Evolutionary conservation across 108 stramenopile genomes (phyloP).

Genomic region (Pseudonitzschia delicatissima): DNA sequence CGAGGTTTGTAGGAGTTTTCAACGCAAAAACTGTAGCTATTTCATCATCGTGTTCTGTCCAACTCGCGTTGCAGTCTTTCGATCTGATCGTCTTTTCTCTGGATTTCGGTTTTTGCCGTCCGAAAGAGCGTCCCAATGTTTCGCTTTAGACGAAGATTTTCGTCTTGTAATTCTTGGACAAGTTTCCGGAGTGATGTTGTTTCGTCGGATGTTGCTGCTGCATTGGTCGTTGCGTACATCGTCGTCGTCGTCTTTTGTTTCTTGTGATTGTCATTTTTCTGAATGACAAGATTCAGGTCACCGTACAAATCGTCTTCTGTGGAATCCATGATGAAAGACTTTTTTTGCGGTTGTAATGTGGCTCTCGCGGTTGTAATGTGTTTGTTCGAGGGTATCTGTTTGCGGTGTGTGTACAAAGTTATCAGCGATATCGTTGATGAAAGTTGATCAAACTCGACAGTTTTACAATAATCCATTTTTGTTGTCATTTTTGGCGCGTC

Average conservation of each 20-base stretch:
- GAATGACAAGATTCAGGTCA: neutral
- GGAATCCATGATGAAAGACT: too few relatives aligned
- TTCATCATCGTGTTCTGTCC: too few relatives aligned
- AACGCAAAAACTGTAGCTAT: too few relatives aligned
- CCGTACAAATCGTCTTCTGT: slow-evolving; percentile 8
- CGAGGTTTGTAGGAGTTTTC: too few relatives aligned
- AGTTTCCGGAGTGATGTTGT: neutral
- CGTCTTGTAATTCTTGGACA: slow-evolving; percentile 17
- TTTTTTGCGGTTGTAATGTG: too few relatives aligned
- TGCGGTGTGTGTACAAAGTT: too few relatives aligned
- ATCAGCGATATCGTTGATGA: too few relatives aligned
- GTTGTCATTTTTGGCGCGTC: neutral
- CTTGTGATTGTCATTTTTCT: neutral
- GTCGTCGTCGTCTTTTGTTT: neutral
- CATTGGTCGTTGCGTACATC: neutral
- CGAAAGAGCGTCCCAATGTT: slow-evolving; percentile 64
- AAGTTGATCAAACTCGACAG: too few relatives aligned
- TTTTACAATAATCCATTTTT: too few relatives aligned
- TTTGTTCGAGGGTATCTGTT: too few relatives aligned
- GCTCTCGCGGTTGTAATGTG: too few relatives aligned
- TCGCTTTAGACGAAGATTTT: slow-evolving; percentile 50
- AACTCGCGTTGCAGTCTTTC: slow-evolving; percentile 6
- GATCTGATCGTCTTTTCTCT: slow-evolving; percentile 48
- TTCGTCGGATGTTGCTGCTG: neutral
- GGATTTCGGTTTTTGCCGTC: slow-evolving; percentile 53